phyloP scores from a whole-genome alignment of 148 eudicot genomes.

The Simmondsia chinensis region DNA sequence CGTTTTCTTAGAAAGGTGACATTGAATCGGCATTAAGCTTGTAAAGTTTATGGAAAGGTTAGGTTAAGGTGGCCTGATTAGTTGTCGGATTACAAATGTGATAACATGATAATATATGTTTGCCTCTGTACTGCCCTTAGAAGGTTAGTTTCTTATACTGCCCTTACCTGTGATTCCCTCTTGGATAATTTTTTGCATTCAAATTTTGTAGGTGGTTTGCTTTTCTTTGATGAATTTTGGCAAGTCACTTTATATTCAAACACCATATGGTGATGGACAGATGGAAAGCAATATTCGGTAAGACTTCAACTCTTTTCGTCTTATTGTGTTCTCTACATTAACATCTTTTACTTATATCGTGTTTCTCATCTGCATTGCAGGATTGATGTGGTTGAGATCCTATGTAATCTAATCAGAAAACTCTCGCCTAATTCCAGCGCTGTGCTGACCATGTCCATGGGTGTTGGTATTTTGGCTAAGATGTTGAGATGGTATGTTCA shows the following conservation, averaged over 20 bases:
- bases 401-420: slow-evolving; percentile 65
- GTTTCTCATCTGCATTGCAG: slow-evolving; percentile 27
- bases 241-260: slow-evolving; percentile 23
- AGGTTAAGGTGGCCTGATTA: no score
- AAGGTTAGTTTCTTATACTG: background rate
- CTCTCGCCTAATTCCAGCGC: slow-evolving; percentile 40
- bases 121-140: no score
- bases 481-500: slow-evolving; percentile 73
- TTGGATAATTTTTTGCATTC: background rate
- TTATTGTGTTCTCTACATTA: slow-evolving; percentile 1
- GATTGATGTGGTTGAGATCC: slow-evolving; percentile 63
- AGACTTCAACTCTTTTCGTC: background rate
- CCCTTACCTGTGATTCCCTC: background rate
- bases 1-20: no score
- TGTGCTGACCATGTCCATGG: slow-evolving; percentile 56
- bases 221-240: slow-evolving; percentile 54
- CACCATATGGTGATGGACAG: slow-evolving; percentile 14
- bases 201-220: slow-evolving; percentile 55
- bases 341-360: background rate
- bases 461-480: slow-evolving; percentile 60
- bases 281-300: slow-evolving; percentile 40
- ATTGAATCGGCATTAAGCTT: no score
- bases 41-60: no score
- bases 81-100: no score
- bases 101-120: no score